A percentile compares a stretch with the other conserved stretches of the same genome.
phyloP scores from a whole-genome alignment of 768 basidiomycete genomes.

The Clavaria fumosa region DNA sequence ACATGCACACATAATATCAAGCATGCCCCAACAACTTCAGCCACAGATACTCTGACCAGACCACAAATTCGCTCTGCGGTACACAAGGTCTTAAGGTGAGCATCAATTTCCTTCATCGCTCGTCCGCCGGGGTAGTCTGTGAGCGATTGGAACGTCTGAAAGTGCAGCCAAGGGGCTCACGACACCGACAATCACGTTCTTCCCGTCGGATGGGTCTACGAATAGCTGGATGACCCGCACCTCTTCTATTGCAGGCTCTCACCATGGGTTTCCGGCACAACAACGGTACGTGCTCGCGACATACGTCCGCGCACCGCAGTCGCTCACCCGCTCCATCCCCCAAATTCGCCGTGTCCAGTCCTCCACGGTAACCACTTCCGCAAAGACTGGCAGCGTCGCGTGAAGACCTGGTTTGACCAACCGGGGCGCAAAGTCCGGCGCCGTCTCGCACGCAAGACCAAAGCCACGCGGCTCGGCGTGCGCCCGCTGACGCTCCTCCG shows the following conservation, averaged over 20 bases:
- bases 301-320: no score
- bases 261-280: slow-evolving; percentile 69
- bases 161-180: no score
- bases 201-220: no score
- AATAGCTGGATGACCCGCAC: neutral
- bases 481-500: slow-evolving; percentile 85
- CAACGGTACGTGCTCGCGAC: slow-evolving; percentile 50
- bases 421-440: slow-evolving; percentile 95
- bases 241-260: slow-evolving; percentile 23
- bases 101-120: no score
- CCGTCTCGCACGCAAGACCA: slow-evolving; percentile 80
- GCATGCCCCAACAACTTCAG: no score
- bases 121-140: no score
- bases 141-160: no score
- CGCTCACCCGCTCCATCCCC: slow-evolving; percentile 8
- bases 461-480: slow-evolving; percentile 82
- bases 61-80: no score
- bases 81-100: no score
- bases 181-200: no score
- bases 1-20: no score
- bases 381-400: slow-evolving; percentile 98
- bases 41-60: no score
- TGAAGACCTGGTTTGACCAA: slow-evolving; percentile 98
- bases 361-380: slow-evolving; percentile 91
- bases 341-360: slow-evolving; percentile 27